Evolutionary conservation across 257 asterid genomes (phyloP).

Genomic region (Lithospermum erythrorhizon): DNA sequence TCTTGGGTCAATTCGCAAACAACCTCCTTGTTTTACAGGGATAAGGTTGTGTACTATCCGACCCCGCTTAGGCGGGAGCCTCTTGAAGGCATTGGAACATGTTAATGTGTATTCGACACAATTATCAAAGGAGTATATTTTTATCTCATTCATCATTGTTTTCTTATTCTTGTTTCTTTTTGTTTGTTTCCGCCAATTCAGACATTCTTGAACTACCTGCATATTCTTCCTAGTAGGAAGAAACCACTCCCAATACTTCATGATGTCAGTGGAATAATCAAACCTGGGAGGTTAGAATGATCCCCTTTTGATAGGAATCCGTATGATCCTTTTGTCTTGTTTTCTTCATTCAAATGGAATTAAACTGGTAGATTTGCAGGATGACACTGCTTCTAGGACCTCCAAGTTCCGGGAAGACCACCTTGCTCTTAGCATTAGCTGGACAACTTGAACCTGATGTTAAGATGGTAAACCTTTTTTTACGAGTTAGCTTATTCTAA

Average conservation of each 20-base stretch:
- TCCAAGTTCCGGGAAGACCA: conserved; percentile 59
- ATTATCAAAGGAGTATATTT: background rate
- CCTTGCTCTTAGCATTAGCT: conserved; percentile 55
- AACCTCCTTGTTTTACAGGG: too few relatives aligned
- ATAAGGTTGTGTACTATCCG: too few relatives aligned
- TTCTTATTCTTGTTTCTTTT: background rate
- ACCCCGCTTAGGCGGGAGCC: too few relatives aligned
- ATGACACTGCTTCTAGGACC: conserved; percentile 72
- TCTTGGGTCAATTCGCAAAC: too few relatives aligned
- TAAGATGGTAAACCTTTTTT: conserved; percentile 21
- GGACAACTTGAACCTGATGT: conserved; percentile 47
- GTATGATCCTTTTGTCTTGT: background rate
- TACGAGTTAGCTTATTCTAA: background rate
- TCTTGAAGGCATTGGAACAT: too few relatives aligned
- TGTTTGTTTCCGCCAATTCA: conserved; percentile 8
- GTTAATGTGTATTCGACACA: background rate
- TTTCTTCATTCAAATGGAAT: background rate
- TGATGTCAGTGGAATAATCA: conserved; percentile 51
- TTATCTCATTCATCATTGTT: background rate
- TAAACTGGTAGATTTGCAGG: conserved; percentile 20
- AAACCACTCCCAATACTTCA: conserved; percentile 38
- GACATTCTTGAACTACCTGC: conserved; percentile 37
- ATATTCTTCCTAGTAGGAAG: conserved; percentile 38
- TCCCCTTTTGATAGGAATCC: background rate
- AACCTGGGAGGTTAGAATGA: conserved; percentile 46